These are phyloP conservation scores for Austroboletus eburneus DNA, from an alignment of 768 basidiomycete genomes.

Conservation along the genomic window DNA sequence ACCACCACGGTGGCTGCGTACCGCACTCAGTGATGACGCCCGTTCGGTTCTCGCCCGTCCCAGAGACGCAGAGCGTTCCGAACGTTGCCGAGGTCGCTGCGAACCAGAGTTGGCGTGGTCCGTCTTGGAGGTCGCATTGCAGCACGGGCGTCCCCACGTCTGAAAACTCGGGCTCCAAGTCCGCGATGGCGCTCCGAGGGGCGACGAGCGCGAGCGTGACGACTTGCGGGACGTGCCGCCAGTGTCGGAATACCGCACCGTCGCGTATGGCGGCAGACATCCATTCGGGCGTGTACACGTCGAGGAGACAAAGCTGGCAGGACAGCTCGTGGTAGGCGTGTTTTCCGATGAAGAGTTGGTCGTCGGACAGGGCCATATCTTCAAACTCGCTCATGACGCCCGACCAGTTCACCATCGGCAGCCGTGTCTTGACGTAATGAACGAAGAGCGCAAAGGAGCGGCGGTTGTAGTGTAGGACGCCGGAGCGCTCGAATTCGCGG, in stretches of 20 bases:
- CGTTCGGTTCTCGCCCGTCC: constrained; percentile 14
- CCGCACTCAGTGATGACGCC: constrained; percentile 8
- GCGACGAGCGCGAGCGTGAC: constrained; percentile 28
- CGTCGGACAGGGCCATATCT: constrained; percentile 10
- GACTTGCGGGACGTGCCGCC: constrained; percentile 26
- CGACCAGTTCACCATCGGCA: constrained; percentile 41
- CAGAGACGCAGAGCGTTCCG: constrained; percentile 17
- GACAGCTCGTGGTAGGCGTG: constrained; percentile 44
- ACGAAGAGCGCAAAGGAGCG: constrained; percentile 46
- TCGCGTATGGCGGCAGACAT: neutral
- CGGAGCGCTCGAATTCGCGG: constrained; percentile 6
- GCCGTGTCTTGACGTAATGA: constrained; percentile 34
- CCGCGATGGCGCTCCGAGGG: constrained; percentile 23
- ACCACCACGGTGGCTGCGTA: constrained; percentile 11
- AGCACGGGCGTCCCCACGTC: constrained; percentile 10
- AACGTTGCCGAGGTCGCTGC: constrained; percentile 18
- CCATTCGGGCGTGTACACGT: constrained; percentile 29
- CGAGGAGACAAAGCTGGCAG: constrained; percentile 39
- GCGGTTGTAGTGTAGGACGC: constrained; percentile 42
- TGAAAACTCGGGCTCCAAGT: constrained; percentile 5
- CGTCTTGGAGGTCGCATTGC: constrained; percentile 19
- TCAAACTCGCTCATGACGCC: constrained; percentile 34
- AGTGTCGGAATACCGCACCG: constrained; percentile 24
- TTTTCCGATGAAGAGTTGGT: constrained; percentile 15
- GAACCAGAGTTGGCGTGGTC: constrained; percentile 10